A percentile compares a stretch with the other conserved stretches of the same genome.
phyloP scores from a whole-genome alignment of 2,329 filamentous ascomycete genomes.

The Epichloe sp. region DNA sequence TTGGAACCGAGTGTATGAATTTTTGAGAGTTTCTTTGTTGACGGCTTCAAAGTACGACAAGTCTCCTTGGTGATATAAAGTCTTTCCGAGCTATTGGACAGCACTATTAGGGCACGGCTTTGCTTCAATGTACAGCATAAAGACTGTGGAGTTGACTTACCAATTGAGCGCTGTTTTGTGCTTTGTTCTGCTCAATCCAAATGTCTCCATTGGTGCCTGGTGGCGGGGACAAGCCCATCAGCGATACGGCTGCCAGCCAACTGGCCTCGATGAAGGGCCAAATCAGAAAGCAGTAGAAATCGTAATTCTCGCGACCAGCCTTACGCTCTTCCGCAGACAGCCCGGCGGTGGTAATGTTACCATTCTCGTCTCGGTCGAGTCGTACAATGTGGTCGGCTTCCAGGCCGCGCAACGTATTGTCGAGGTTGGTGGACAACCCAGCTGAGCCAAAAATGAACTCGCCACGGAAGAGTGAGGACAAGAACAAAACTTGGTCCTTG shows the following conservation, averaged over 20 bases:
- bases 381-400: slow-evolving; percentile 68
- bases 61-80: slow-evolving; percentile 93
- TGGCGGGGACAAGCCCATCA: slow-evolving; percentile 77
- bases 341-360: slow-evolving; percentile 53
- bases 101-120: slow-evolving; percentile 4
- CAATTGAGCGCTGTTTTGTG: slow-evolving; percentile 70
- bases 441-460: slow-evolving; percentile 95
- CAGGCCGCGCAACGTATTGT: slow-evolving; percentile 63
- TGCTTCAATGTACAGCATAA: too few species aligned
- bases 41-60: slow-evolving; percentile 96
- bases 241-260: slow-evolving; percentile 80
- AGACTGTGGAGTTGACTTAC: slow-evolving; percentile 30
- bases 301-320: slow-evolving; percentile 82
- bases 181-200: slow-evolving; percentile 68
- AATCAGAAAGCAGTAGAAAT: slow-evolving; percentile 97
- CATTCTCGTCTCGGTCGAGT: slow-evolving; percentile 43
- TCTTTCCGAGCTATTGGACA: slow-evolving; percentile 64
- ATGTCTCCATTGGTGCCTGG: slow-evolving; percentile 41
- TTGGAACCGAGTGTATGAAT: slow-evolving; percentile 76
- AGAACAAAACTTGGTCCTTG: slow-evolving; percentile 68
- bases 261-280: slow-evolving; percentile 96
- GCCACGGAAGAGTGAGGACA: slow-evolving; percentile 85
- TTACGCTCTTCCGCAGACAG: slow-evolving; percentile 64
- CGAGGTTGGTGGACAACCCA: slow-evolving; percentile 66
- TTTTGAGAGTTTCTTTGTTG: slow-evolving; percentile 95